These are phyloP conservation scores for Amphirosellinia nigrospora DNA, from an alignment of 495 filamentous ascomycete species.

Conservation along the genomic window DNA sequence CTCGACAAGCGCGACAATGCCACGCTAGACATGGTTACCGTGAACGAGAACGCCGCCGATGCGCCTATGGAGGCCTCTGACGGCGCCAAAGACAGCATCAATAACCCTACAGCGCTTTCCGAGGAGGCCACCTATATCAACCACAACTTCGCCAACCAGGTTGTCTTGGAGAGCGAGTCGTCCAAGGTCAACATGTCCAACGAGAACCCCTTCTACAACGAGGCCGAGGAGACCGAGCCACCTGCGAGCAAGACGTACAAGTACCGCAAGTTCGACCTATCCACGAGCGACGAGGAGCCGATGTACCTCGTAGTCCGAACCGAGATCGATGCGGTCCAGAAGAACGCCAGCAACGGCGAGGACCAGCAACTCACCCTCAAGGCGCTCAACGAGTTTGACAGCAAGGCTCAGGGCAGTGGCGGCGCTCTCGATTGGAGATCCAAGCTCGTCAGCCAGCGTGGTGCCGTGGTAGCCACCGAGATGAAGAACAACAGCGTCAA, in stretches of 20 bases:
- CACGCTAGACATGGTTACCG: slow-evolving; percentile 93
- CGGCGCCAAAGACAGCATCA: slow-evolving; percentile 92
- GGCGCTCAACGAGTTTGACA: slow-evolving; percentile 98
- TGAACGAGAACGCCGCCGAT: slow-evolving; percentile 99
- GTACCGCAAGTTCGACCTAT: slow-evolving; percentile 95
- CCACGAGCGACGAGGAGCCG: slow-evolving; percentile 89
- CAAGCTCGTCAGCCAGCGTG: slow-evolving; percentile 90
- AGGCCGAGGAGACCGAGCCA: slow-evolving; percentile 87
- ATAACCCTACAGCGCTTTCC: slow-evolving; percentile 86
- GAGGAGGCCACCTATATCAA: slow-evolving; percentile 99
- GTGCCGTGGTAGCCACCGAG: slow-evolving; percentile 97
- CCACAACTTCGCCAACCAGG: slow-evolving; percentile 97
- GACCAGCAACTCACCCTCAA: slow-evolving; percentile 92
- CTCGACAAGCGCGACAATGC: slow-evolving; percentile 96
- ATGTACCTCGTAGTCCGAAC: slow-evolving; percentile 91
- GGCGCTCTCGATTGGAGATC: slow-evolving; percentile 94
- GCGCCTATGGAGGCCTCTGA: slow-evolving; percentile 90
- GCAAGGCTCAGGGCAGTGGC: slow-evolving; percentile 92
- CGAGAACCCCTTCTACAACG: slow-evolving; percentile 97
- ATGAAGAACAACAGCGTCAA: slow-evolving; percentile 99
- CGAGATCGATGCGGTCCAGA: slow-evolving; percentile 94
- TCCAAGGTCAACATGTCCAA: slow-evolving; percentile 80
- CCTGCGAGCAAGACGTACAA: slow-evolving; percentile 96
- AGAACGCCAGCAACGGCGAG: slow-evolving; percentile 86
- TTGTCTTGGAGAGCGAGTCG: slow-evolving; percentile 78